Evolutionary conservation across 176 grass and related monocot species (phyloP), one percentile per base, ranked within the genome.

Genomic region (Zea luxurians): DNA sequence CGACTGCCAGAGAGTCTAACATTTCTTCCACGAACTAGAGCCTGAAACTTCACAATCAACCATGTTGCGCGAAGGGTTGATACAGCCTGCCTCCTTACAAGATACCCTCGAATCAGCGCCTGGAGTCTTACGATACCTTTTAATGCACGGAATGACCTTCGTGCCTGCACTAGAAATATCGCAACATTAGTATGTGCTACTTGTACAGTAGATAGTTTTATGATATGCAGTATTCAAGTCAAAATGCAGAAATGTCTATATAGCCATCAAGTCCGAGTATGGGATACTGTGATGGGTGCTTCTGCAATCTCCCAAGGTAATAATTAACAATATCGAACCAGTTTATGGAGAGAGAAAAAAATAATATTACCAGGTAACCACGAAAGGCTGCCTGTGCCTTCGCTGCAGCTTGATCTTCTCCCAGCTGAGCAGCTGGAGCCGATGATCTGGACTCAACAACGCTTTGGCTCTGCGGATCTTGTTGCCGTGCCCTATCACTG

Each of bases 101-200:
- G 89, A 86, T 94, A 89, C 34, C 96, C 96, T 35, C 92, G 87
- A 75, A 94, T 94, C 81, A 98, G 74, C 61, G 96, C 89, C 71
- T 98, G 96, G 43, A 98, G 74, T 86, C 92, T 94, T 80, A 98
- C 92, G 70, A 98, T 98, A 65, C 89, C 96, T 89, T 94, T 98
- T 65, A 98, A 75, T 53, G 91, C 81, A 66, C 70, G 88, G 75
- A 98, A 98, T 48, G 91, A 92, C 71, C 89, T 90, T 49, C 96
- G 91, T 81, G 91, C 96, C 96, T 98, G 73, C 70, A 83, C 21
- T 48, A 85, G 18, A 79, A 77, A 47, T 15, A 71, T 84, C 50
- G 5, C 11, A 80, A 48, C 27, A 66, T 83, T 78, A 82, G 48
- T 58, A 7, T 20, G 55, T 40, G 70, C 13, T 13, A 9, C 9